Evolutionary conservation across 495 filamentous ascomycete species (phyloP).

Genomic region (Astrocystis sublimbata): DNA sequence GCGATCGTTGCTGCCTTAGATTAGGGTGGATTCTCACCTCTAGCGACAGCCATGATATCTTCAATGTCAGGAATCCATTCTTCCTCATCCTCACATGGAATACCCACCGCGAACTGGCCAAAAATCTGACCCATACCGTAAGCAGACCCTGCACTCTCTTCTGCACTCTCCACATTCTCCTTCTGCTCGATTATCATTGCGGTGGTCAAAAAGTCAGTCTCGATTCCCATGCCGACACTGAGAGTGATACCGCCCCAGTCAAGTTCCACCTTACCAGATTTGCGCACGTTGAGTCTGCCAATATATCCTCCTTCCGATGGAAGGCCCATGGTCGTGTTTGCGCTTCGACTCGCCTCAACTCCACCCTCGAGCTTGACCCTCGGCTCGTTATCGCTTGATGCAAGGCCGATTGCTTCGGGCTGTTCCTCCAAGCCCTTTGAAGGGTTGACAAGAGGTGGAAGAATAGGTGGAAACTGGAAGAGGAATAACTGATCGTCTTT

Average conservation of each 20-base stretch:
- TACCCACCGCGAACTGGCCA: slow-evolving; percentile 59
- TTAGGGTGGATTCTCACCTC: slow-evolving; percentile 3
- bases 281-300: slow-evolving; percentile 60
- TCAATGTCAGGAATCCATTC: slow-evolving; percentile 41
- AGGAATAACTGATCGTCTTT: slow-evolving; percentile 59
- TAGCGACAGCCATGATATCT: slow-evolving; percentile 18
- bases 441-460: slow-evolving; percentile 53
- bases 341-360: slow-evolving; percentile 23
- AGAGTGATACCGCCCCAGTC: slow-evolving; percentile 60
- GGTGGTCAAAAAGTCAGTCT: slow-evolving; percentile 45
- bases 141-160: slow-evolving; percentile 44
- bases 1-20: neutral
- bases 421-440: slow-evolving; percentile 23
- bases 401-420: slow-evolving; percentile 33
- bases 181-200: slow-evolving; percentile 49
- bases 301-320: slow-evolving; percentile 50
- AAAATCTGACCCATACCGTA: slow-evolving; percentile 59
- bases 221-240: slow-evolving; percentile 44
- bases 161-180: slow-evolving; percentile 42
- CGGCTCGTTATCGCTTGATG: slow-evolving; percentile 28
- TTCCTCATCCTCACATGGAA: slow-evolving; percentile 52
- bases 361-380: slow-evolving; percentile 33
- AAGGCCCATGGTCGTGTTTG: slow-evolving; percentile 29
- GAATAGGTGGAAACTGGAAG: slow-evolving; percentile 64
- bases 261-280: slow-evolving; percentile 60